Evolutionary conservation across 495 filamentous ascomycete genomes (phyloP), one percentile per base, ranked within the genome.

Genomic region (Physcia stellaris): DNA sequence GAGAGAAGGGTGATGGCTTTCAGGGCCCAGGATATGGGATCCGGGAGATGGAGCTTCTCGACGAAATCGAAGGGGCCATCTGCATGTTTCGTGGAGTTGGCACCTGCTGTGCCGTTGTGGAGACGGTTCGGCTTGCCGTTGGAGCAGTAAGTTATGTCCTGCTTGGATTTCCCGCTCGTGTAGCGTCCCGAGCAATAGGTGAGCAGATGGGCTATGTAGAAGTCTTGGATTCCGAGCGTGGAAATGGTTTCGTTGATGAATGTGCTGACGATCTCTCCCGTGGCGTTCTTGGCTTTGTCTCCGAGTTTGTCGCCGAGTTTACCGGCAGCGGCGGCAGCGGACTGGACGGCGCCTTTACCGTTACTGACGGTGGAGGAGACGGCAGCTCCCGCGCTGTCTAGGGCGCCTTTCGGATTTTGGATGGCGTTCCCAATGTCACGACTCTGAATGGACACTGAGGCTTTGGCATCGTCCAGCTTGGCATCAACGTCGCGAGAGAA

Each of bases 111-210:
- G 19, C 11, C 18, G 38, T 44, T 36, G 31, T 28, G 18, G 11
- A 31, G 28, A 36, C 34, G 37, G 23, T 46, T 37, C 13, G 43
- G 43, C 13, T 34, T 35, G 18, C 37, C 39, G 24, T 46, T 46
- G 6, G 43, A 46, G 32, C 43, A 46, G 38, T 41, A 41, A 18
- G 43, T 46, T 4, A 41, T 17, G 13, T 41, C 41, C 24, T 46
- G 15, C 16, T 31, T 36, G 16, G 37, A 19, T 9, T 42, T 37
- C 6, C 10, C 10, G n/a, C n/a, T n/a, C 2, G 40, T 42, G 22
- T 42, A 42, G 21, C 29, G 17, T 0, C 40, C 40, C 32, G 35
- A 6, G 12, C 43, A 46, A 27, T 46, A 46, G 4, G 43, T 46
- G 12, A 46, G 29, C 6, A 46, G 43, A 32, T 46, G 38, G 6